A percentile compares a stretch with the other conserved stretches of the same genome.
Conservation (phyloP, 2,329 filamentous ascomycete species). For the Xylaria sp. region DNA sequence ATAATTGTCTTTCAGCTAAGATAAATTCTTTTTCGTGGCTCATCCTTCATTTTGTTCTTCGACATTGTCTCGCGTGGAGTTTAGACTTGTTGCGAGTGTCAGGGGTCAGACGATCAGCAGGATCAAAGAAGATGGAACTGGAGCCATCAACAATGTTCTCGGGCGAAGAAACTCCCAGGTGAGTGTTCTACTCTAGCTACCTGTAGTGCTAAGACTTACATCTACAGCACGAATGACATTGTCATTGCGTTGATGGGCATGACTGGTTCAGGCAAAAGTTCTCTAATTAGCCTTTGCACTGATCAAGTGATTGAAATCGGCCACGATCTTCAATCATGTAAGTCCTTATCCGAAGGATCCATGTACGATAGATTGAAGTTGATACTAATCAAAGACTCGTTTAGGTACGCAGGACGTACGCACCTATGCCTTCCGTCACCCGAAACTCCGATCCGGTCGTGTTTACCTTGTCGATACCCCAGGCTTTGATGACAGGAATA, state of each 20-base stretch:
- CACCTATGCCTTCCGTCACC: slow-evolving; percentile 17
- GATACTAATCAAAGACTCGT: too few species aligned
- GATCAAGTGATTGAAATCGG: slow-evolving; percentile 25
- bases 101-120: too few species aligned
- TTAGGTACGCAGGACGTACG: slow-evolving; percentile 31
- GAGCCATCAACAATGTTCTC: neutral
- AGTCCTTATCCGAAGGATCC: too few species aligned
- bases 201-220: too few species aligned
- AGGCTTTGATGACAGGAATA: slow-evolving; percentile 31
- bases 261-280: slow-evolving; percentile 35
- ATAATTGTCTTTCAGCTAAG: too few species aligned
- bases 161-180: slow-evolving; percentile 1
- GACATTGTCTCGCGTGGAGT: too few species aligned
- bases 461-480: slow-evolving; percentile 33
- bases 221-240: slow-evolving; percentile 8
- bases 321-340: slow-evolving; percentile 31
- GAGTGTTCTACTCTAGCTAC: neutral
- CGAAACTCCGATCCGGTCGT: slow-evolving; percentile 12
- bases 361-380: too few species aligned
- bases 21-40: too few species aligned
- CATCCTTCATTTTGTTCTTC: too few species aligned
- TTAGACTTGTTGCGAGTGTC: too few species aligned
- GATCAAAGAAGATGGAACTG: too few species aligned
- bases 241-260: slow-evolving; percentile 30
- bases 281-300: slow-evolving; percentile 24